These are phyloP conservation scores for Saprolegnia parasitica DNA, from an alignment of 352 stramenopile genomes.

Conservation along the genomic window DNA sequence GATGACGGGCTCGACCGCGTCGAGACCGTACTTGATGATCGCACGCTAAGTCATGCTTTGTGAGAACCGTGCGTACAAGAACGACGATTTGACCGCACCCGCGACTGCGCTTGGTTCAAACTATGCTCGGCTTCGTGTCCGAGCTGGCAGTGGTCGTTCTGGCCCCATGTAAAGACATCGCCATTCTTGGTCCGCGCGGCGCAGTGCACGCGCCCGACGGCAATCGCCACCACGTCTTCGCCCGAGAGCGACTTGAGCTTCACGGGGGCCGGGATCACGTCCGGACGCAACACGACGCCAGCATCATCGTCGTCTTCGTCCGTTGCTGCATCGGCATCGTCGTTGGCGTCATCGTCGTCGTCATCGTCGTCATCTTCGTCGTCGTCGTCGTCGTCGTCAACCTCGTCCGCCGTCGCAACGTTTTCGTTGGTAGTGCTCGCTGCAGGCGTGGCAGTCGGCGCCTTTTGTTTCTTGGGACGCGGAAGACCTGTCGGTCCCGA, in stretches of 20 bases:
- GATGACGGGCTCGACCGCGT: slow-evolving; percentile 50
- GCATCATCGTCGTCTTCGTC: slow-evolving; percentile 35
- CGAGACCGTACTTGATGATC: slow-evolving; percentile 52
- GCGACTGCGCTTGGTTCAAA: slow-evolving; percentile 45
- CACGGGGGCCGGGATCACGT: slow-evolving; percentile 67
- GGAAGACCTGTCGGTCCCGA: slow-evolving; percentile 53
- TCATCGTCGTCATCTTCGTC: slow-evolving; percentile 45
- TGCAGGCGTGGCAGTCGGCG: neutral
- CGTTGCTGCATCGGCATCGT: slow-evolving; percentile 19
- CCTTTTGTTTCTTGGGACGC: slow-evolving; percentile 27
- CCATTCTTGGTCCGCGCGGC: slow-evolving; percentile 69
- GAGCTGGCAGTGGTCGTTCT: slow-evolving; percentile 78
- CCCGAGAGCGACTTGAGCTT: slow-evolving; percentile 59
- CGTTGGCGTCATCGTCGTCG: slow-evolving; percentile 19
- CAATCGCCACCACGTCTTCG: slow-evolving; percentile 64
- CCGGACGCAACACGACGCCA: slow-evolving; percentile 35
- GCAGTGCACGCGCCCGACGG: slow-evolving; percentile 70
- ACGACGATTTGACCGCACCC: slow-evolving; percentile 6
- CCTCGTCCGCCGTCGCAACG: neutral
- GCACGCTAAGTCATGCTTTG: slow-evolving; percentile 34
- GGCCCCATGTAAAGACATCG: slow-evolving; percentile 79
- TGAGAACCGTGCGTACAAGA: neutral
- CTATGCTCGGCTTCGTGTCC: slow-evolving; percentile 60
- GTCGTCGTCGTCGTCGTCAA: slow-evolving; percentile 1
- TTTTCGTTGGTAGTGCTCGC: neutral